Conservation (phyloP, 306 rosid species). For the apple (Malus domestica) region DNA sequence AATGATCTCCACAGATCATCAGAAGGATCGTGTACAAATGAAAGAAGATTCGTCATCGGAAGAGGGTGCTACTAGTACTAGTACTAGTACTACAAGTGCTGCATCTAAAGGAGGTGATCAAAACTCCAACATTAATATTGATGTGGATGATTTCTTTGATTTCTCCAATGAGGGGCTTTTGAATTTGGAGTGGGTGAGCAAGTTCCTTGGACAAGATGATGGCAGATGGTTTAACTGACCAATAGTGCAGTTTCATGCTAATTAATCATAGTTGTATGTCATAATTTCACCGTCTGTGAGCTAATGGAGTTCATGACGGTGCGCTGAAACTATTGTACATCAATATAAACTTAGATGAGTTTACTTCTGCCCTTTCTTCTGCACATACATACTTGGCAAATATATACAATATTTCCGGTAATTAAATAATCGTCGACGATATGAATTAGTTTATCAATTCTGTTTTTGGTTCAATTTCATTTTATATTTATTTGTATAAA, state of each 20-base stretch:
- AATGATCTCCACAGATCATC: background rate
- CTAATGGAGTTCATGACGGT: background rate
- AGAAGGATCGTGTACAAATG: conserved; percentile 1
- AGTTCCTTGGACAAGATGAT: conserved; percentile 26
- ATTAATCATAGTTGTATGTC: background rate
- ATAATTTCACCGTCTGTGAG: background rate
- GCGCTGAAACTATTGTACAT: background rate
- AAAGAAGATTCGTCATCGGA: conserved; percentile 20
- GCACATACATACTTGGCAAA: background rate
- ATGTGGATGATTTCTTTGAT: conserved; percentile 48
- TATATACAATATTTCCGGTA: background rate
- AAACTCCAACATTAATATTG: conserved; percentile 20
- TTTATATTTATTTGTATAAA: too few relatives aligned
- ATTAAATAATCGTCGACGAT: background rate
- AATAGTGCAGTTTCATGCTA: conserved; percentile 5
- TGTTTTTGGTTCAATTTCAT: too few relatives aligned
- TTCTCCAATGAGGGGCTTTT: conserved; percentile 42
- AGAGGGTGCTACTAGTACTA: background rate
- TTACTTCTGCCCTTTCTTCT: background rate
- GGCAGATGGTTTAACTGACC: background rate
- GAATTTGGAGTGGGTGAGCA: conserved; percentile 50
- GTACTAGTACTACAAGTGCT: background rate
- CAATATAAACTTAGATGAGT: background rate
- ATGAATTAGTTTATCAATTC: background rate
- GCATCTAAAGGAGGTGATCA: conserved; percentile 20